phyloP scores from a whole-genome alignment of 2,329 filamentous ascomycete species.

The Alternaria ventricosa region DNA sequence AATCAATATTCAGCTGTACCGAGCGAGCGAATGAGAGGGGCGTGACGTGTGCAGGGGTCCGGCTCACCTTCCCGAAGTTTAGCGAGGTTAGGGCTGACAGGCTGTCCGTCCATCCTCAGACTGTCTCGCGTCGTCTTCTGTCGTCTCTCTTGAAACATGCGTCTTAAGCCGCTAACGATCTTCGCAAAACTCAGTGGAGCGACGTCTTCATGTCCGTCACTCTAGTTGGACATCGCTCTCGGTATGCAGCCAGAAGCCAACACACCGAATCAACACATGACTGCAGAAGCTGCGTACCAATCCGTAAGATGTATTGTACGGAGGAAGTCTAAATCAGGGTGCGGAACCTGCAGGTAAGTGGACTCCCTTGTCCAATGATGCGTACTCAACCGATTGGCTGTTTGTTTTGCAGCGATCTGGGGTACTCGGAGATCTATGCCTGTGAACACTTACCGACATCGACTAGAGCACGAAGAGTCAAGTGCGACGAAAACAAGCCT shows the following conservation, averaged over 20 bases:
- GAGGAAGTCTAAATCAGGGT: constrained; percentile 7
- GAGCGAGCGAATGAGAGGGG: not conserved
- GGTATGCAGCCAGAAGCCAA: not conserved
- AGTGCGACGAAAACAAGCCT: constrained; percentile 49
- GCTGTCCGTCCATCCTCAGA: not conserved
- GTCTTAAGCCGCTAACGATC: not conserved
- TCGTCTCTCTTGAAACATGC: not conserved
- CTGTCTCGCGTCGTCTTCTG: not conserved
- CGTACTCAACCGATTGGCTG: not conserved
- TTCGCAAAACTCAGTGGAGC: not conserved
- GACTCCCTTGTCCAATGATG: not conserved
- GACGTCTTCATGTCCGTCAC: not conserved
- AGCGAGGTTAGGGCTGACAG: not conserved
- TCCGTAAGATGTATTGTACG: not conserved
- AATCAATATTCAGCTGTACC: not conserved
- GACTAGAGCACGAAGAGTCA: constrained; percentile 34
- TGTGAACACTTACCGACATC: not conserved
- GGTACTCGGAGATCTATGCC: not conserved
- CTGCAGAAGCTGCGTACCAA: not conserved
- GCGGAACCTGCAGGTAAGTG: constrained; percentile 14
- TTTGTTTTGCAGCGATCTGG: not conserved
- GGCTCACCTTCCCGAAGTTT: not conserved
- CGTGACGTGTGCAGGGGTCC: not conserved
- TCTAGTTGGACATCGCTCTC: not conserved
- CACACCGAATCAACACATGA: not conserved